These are phyloP conservation scores for Globisporangium middletonii DNA, from an alignment of 352 stramenopile species.

Conservation along the genomic window DNA sequence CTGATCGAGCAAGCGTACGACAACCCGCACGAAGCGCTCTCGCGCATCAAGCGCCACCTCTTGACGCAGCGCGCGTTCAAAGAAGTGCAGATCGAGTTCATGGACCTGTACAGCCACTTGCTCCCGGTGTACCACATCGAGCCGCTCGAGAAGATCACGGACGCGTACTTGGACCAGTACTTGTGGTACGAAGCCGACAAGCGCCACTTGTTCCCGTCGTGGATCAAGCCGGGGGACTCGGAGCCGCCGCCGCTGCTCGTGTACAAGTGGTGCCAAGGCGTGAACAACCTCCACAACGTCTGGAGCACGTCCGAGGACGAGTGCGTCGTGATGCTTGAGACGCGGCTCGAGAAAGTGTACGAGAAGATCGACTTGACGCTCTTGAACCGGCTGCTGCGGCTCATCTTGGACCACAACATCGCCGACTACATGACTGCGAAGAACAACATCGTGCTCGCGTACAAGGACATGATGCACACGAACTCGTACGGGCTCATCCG, in stretches of 20 bases:
- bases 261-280: slow-evolving; percentile 99
- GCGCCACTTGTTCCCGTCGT: slow-evolving; percentile 99
- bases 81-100: slow-evolving; percentile 99
- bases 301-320: slow-evolving; percentile 98
- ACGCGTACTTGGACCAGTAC: slow-evolving; percentile 99
- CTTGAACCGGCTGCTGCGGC: slow-evolving; percentile 95
- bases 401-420: slow-evolving; percentile 99
- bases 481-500: slow-evolving; percentile 99
- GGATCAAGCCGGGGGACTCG: slow-evolving; percentile 99
- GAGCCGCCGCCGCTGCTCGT: slow-evolving; percentile 98
- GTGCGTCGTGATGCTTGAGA: slow-evolving; percentile 98
- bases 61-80: slow-evolving; percentile 99
- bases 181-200: slow-evolving; percentile 99
- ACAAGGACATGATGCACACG: slow-evolving; percentile 99
- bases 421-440: slow-evolving; percentile 99
- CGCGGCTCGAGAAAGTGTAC: slow-evolving; percentile 99
- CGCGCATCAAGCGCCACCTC: slow-evolving; percentile 98
- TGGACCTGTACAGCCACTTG: slow-evolving; percentile 99
- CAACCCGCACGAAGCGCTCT: slow-evolving; percentile 98
- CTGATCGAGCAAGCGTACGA: slow-evolving; percentile 99
- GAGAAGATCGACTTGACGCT: slow-evolving; percentile 99
- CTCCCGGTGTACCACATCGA: slow-evolving; percentile 99
- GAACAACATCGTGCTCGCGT: slow-evolving; percentile 98
- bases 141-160: slow-evolving; percentile 99
- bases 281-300: slow-evolving; percentile 99